phyloP scores from a whole-genome alignment of 306 rosid genomes.

The Ochetophila trinervis region DNA sequence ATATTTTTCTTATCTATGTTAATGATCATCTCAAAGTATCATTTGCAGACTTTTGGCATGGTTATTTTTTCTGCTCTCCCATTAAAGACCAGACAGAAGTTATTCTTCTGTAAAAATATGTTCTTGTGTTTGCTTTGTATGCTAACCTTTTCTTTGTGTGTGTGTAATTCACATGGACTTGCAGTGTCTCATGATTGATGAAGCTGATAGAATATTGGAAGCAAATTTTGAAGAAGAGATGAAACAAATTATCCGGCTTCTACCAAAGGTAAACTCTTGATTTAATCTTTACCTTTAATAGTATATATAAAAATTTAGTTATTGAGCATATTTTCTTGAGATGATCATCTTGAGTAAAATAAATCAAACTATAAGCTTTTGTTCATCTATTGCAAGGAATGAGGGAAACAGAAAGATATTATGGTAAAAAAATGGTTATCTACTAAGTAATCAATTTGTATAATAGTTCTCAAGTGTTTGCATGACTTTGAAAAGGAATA shows the following conservation, averaged over 20 bases:
- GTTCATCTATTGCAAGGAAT: not conserved
- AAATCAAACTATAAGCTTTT: not conserved
- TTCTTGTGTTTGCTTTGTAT: not conserved
- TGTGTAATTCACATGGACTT: constrained; percentile 16
- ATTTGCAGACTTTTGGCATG: too few species aligned
- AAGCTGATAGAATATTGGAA: constrained; percentile 97
- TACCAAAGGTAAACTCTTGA: constrained; percentile 64
- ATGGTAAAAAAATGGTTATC: not conserved
- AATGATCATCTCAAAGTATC: not conserved
- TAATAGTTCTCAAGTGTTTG: not conserved
- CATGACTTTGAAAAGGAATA: not conserved
- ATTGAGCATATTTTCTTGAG: not conserved
- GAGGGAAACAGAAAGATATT: not conserved
- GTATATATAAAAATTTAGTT: too few species aligned
- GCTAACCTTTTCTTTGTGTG: not conserved
- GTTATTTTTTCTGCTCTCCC: too few species aligned
- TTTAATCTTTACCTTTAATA: not conserved
- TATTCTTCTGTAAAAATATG: too few species aligned
- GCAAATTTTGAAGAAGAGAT: constrained; percentile 94
- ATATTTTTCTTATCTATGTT: not conserved
- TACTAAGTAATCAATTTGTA: not conserved
- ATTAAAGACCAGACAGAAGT: too few species aligned
- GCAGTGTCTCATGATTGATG: constrained; percentile 91
- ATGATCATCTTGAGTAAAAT: not conserved
- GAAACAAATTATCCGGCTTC: constrained; percentile 75